Base-by-base conservation (phyloP, 768 basidiomycete species). In the Trametes maxima region DNA sequence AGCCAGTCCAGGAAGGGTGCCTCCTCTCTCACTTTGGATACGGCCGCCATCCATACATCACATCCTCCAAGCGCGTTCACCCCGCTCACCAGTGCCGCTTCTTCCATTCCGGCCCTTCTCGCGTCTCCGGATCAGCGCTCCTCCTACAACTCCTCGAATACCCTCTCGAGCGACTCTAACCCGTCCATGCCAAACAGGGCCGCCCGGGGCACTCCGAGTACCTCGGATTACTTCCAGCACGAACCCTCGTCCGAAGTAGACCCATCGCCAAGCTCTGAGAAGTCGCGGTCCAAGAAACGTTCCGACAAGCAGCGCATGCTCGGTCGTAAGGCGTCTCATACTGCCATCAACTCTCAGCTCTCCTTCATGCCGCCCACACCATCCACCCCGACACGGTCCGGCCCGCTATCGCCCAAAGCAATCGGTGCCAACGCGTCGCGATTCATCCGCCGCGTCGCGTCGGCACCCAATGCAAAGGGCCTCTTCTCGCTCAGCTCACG, bases 381-480 rank as follows among this genome's bases (percentile, higher is more conserved):
- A 7, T 69, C 78, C 16, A 69, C 74, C 13, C 62, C 76, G 17
- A 72, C 71, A 45, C 74, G 82, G 39, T 69, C 79, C 2, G 82
- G 78, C 19, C 84, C 87, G 11, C 76, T 90, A 42, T 87, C 85
- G 7, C 87, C 90, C 33, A 86, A 82, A 68, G 80, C 83, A 21
- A 83, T 92, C 76, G 80, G 86, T 52, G 86, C 87, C 16, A 85
- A 87, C 0, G 90, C 93, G 10, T 85, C 91, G 49, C 88, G 95
- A 37, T 95, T 98, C 77, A 87, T 98, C 33, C 89, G 96, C 54
- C 88, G 96, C 50, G 96, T 98, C 48, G 94, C 95, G 3, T 97
- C 94, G 10, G 95, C 97, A 2, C 96, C 96, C 2, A 99, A 98
- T 71, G 90, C 95, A 36, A 98, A 98, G 73, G 90, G 89, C 28